A percentile compares a stretch with the other conserved stretches of the same genome.
These are phyloP conservation scores for Termitomyces heimii DNA, from an alignment of 768 basidiomycete species.

Conservation along the genomic window DNA sequence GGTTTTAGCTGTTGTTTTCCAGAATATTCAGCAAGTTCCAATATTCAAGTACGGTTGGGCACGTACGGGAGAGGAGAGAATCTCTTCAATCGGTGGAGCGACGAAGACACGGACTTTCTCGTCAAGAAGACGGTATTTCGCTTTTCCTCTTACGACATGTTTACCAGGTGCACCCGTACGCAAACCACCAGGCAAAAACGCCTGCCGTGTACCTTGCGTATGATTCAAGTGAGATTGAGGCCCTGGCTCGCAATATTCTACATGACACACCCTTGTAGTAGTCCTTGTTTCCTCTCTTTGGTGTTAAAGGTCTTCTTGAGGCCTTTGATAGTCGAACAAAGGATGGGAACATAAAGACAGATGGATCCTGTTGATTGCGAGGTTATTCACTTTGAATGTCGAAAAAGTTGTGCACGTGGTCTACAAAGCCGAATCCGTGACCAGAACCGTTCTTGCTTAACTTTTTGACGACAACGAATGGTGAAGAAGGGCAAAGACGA, in stretches of 20 bases:
- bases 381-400: background rate
- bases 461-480: conserved; percentile 33
- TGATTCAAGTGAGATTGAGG: background rate
- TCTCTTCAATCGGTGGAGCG: conserved; percentile 65
- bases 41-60: background rate
- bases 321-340: conserved; percentile 73
- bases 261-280: conserved; percentile 82
- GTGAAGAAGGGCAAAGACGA: conserved; percentile 63
- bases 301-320: conserved; percentile 73
- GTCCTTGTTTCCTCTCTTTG: conserved; percentile 92
- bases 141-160: conserved; percentile 70
- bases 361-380: background rate
- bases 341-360: conserved; percentile 58
- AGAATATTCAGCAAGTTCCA: background rate
- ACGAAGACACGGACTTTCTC: conserved; percentile 81
- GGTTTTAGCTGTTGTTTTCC: conserved; percentile 50
- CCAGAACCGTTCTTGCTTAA: background rate
- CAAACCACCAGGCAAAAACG: conserved; percentile 75
- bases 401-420: conserved; percentile 11
- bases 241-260: background rate
- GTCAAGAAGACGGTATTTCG: conserved; percentile 79
- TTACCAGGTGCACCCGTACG: conserved; percentile 87
- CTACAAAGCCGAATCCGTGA: background rate
- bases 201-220: conserved; percentile 70
- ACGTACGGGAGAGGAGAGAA: conserved; percentile 53